phyloP scores from a whole-genome alignment of 2,329 filamentous ascomycete species.

The Furcasterigmium furcatum region DNA sequence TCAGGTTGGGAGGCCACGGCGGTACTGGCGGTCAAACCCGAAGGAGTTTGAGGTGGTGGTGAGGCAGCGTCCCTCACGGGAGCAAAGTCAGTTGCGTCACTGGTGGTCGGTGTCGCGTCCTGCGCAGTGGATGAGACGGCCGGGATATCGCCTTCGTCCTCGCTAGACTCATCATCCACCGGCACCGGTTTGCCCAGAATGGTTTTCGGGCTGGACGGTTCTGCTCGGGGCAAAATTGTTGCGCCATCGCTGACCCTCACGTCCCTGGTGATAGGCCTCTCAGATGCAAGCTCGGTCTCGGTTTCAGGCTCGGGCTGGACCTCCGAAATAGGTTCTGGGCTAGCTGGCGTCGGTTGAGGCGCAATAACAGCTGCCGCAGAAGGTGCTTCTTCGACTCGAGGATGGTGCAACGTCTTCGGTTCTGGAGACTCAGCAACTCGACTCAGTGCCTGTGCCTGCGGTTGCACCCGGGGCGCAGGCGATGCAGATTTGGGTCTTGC shows the following conservation, averaged over 20 bases:
- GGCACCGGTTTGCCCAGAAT: slow-evolving; percentile 35
- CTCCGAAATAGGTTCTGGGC: background rate
- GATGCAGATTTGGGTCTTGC: slow-evolving; percentile 4
- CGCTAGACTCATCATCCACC: slow-evolving; percentile 42
- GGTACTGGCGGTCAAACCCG: slow-evolving; percentile 6
- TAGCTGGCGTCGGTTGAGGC: background rate
- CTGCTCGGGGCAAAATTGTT: slow-evolving; percentile 3
- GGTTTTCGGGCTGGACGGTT: slow-evolving; percentile 3
- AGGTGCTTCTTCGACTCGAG: background rate
- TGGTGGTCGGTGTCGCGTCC: slow-evolving; percentile 14
- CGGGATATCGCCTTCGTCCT: slow-evolving; percentile 25
- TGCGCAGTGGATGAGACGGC: slow-evolving; percentile 11
- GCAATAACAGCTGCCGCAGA: background rate
- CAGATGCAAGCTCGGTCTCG: background rate
- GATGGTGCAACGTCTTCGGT: slow-evolving; percentile 1
- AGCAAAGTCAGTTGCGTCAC: background rate
- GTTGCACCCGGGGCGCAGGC: background rate
- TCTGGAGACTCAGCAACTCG: background rate
- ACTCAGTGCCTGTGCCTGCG: background rate
- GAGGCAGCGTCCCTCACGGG: background rate
- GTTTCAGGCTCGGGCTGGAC: background rate
- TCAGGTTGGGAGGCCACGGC: too few relatives aligned
- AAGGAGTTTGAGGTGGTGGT: background rate
- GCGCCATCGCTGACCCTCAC: slow-evolving; percentile 5
- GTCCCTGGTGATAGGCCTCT: slow-evolving; percentile 3